A percentile compares a stretch with the other conserved stretches of the same genome.
These are phyloP conservation scores for Boeremia exigua DNA, from an alignment of 2,329 filamentous ascomycete species.

Conservation along the genomic window DNA sequence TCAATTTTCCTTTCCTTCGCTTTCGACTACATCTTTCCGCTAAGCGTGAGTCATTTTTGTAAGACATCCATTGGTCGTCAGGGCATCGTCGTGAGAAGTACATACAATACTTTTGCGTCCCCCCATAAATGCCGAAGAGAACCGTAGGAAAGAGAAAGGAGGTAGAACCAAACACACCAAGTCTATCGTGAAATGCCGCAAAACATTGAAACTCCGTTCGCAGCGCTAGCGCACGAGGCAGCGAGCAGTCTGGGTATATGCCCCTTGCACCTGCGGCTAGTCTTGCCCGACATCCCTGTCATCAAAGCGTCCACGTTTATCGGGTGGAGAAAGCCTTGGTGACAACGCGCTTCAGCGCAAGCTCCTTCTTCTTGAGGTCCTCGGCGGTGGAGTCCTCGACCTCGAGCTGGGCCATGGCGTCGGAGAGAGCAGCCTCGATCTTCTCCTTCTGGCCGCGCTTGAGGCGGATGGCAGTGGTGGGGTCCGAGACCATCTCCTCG, in stretches of 20 bases:
- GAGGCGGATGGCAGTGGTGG: slow-evolving; percentile 92
- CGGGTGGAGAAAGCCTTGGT: slow-evolving; percentile 97
- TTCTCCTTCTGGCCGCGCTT: slow-evolving; percentile 99
- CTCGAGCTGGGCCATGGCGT: slow-evolving; percentile 97
- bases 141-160: slow-evolving; percentile 31
- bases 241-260: slow-evolving; percentile 32
- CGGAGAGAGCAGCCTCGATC: slow-evolving; percentile 95
- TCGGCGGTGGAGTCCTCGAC: slow-evolving; percentile 89
- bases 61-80: slow-evolving; percentile 36
- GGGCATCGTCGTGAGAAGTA: slow-evolving; percentile 39
- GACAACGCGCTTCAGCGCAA: slow-evolving; percentile 94
- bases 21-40: slow-evolving; percentile 24
- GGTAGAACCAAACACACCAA: slow-evolving; percentile 40
- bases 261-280: slow-evolving; percentile 33
- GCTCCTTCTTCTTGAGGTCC: slow-evolving; percentile 99
- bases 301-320: slow-evolving; percentile 56
- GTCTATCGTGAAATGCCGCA: slow-evolving; percentile 46
- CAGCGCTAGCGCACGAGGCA: slow-evolving; percentile 26
- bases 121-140: slow-evolving; percentile 34
- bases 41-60: slow-evolving; percentile 27
- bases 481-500: slow-evolving; percentile 98
- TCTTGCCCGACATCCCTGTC: slow-evolving; percentile 24
- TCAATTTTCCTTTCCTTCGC: slow-evolving; percentile 22
- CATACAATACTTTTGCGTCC: slow-evolving; percentile 35
- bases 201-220: slow-evolving; percentile 35